Conservation (phyloP, 371 early-diverging fungal genomes). For the Mortierella polycephala region DNA sequence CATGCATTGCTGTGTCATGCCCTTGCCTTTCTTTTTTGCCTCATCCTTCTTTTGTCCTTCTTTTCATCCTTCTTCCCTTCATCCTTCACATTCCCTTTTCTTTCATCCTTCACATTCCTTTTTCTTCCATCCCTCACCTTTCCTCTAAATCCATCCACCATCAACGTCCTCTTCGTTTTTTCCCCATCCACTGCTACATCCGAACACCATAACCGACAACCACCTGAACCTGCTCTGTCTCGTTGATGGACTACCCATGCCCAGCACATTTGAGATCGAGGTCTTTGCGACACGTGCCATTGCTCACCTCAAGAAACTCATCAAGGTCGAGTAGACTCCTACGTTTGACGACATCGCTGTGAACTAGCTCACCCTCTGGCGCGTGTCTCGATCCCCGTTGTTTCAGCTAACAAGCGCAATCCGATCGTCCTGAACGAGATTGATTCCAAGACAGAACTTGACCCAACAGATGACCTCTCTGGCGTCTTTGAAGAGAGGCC, state of each 20-base stretch:
- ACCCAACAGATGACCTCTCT: slow-evolving; percentile 1
- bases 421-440: not conserved
- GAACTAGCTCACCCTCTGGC: slow-evolving; percentile 26
- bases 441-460: not conserved
- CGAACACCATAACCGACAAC: slow-evolving; percentile 5
- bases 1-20: too few species aligned
- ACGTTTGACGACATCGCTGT: slow-evolving; percentile 10
- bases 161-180: not conserved
- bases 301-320: slow-evolving; percentile 15
- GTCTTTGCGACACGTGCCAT: not conserved
- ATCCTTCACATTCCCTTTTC: not conserved
- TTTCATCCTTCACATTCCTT: not conserved
- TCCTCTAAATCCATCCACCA: too few species aligned
- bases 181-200: not conserved
- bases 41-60: too few species aligned
- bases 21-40: too few species aligned
- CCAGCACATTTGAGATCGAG: not conserved
- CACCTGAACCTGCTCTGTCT: slow-evolving; percentile 4
- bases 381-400: slow-evolving; percentile 7
- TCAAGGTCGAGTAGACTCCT: slow-evolving; percentile 15
- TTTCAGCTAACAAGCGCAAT: not conserved
- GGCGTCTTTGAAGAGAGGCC: slow-evolving; percentile 1
- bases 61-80: too few species aligned
- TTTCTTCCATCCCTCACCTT: not conserved
- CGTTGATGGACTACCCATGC: slow-evolving; percentile 1